Evolutionary conservation across 2,329 filamentous ascomycete genomes (phyloP).

Genomic region (Lecanosticta acicola): DNA sequence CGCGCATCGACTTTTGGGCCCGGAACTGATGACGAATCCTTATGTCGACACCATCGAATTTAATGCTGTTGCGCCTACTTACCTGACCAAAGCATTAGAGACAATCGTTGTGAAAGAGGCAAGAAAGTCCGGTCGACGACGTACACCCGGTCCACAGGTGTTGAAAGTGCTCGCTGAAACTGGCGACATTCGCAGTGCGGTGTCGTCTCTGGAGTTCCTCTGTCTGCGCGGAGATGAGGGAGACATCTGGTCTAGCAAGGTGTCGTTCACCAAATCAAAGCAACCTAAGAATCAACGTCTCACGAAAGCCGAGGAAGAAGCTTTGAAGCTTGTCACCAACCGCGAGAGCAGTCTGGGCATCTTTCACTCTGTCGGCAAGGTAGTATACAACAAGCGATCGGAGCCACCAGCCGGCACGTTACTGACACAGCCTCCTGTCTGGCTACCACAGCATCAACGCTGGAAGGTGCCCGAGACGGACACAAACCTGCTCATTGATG

Average conservation of each 20-base stretch:
- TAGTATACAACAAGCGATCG: constrained; percentile 90
- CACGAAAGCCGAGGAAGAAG: constrained; percentile 73
- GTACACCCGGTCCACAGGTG: constrained; percentile 71
- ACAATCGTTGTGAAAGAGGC: constrained; percentile 80
- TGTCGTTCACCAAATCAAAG: constrained; percentile 65
- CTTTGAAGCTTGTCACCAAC: constrained; percentile 72
- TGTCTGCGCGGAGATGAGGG: constrained; percentile 75
- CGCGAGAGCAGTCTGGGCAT: constrained; percentile 87
- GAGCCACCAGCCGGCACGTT: constrained; percentile 41
- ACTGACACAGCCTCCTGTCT: constrained; percentile 41
- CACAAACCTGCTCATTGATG: constrained; percentile 72
- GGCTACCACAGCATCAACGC: constrained; percentile 42
- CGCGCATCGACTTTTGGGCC: constrained; percentile 79
- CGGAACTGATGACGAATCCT: constrained; percentile 77
- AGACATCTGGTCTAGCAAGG: constrained; percentile 67
- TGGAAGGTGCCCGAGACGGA: constrained; percentile 42
- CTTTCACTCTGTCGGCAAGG: constrained; percentile 92
- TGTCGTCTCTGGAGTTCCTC: constrained; percentile 86
- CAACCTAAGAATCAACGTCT: constrained; percentile 55
- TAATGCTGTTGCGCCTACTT: constrained; percentile 82
- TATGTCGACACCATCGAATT: constrained; percentile 80
- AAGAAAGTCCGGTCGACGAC: constrained; percentile 65
- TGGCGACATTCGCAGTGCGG: constrained; percentile 88
- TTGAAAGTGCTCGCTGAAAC: constrained; percentile 76
- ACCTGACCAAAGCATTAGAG: constrained; percentile 78